phyloP scores from a whole-genome alignment of 345 rosid genomes.

The Gossypium australe region DNA sequence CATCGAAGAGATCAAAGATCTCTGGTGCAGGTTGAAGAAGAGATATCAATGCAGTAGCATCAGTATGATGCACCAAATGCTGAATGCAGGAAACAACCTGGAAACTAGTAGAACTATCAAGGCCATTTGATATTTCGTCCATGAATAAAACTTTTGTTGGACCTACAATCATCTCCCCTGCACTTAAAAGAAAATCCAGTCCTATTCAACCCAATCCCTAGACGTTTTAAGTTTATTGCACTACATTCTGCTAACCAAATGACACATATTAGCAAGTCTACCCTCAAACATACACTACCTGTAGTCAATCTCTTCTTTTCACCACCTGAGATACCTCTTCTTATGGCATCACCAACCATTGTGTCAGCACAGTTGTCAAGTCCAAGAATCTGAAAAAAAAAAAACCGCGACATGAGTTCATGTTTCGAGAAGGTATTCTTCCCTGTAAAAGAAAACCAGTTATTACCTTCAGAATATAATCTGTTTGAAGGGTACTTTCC shows the following conservation, averaged over 20 bases:
- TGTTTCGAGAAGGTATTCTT: conserved; percentile 10
- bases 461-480: conserved; percentile 44
- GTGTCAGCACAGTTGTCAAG: conserved; percentile 48
- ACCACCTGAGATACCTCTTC: conserved; percentile 52
- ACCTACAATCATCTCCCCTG: conserved; percentile 74
- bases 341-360: conserved; percentile 41
- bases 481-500: conserved; percentile 42
- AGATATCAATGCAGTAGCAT: conserved; percentile 48
- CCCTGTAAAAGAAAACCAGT: neutral
- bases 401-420: neutral
- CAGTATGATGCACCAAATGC: conserved; percentile 48
- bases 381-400: conserved; percentile 33
- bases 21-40: conserved; percentile 79
- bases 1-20: conserved; percentile 62
- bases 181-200: neutral
- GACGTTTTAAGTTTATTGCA: too few relatives aligned
- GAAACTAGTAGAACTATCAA: conserved; percentile 64
- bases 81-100: conserved; percentile 57
- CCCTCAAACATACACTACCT: conserved; percentile 23
- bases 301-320: conserved; percentile 47
- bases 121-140: conserved; percentile 75
- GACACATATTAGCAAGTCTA: neutral
- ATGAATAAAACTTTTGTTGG: conserved; percentile 60
- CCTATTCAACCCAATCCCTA: neutral
- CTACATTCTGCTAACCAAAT: neutral